These are phyloP conservation scores for Kwoniella botswanensis DNA, from an alignment of 768 basidiomycete species.

Conservation along the genomic window DNA sequence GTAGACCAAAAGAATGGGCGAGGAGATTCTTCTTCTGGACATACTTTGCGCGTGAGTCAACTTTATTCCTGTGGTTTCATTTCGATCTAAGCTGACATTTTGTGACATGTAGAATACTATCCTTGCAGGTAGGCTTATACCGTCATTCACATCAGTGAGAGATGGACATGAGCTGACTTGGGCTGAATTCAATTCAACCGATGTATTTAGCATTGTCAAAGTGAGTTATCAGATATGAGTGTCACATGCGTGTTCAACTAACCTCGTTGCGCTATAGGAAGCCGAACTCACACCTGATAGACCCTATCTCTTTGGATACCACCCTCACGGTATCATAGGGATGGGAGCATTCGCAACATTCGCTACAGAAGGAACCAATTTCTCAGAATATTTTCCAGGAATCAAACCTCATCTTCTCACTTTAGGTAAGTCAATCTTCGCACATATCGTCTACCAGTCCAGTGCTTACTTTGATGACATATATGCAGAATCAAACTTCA, in stretches of 20 bases:
- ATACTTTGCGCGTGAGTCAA: conserved; percentile 82
- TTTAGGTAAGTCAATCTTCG: conserved; percentile 35
- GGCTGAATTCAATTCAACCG: neutral
- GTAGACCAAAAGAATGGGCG: conserved; percentile 73
- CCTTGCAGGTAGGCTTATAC: conserved; percentile 45
- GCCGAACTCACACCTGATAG: conserved; percentile 87
- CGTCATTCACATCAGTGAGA: neutral
- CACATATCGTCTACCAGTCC: neutral
- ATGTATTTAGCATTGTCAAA: conserved; percentile 59
- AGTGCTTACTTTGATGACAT: neutral
- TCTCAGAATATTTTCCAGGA: conserved; percentile 86
- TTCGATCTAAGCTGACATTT: neutral
- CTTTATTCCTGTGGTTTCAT: neutral
- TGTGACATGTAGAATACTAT: conserved; percentile 49
- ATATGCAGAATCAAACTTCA: conserved; percentile 74
- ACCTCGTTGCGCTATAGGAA: conserved; percentile 64
- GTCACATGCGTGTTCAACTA: no score
- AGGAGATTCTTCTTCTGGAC: conserved; percentile 74
- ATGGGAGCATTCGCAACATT: conserved; percentile 98
- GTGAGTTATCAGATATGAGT: conserved; percentile 48
- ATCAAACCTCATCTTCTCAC: conserved; percentile 93
- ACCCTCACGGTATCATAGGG: conserved; percentile 99
- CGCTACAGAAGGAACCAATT: conserved; percentile 91
- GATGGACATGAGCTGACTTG: neutral
- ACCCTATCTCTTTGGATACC: conserved; percentile 96